A percentile compares a stretch with the other conserved stretches of the same genome.
Evolutionary conservation across 345 rosid genomes (phyloP).

Genomic region (Arabidopsis thaliana): DNA sequence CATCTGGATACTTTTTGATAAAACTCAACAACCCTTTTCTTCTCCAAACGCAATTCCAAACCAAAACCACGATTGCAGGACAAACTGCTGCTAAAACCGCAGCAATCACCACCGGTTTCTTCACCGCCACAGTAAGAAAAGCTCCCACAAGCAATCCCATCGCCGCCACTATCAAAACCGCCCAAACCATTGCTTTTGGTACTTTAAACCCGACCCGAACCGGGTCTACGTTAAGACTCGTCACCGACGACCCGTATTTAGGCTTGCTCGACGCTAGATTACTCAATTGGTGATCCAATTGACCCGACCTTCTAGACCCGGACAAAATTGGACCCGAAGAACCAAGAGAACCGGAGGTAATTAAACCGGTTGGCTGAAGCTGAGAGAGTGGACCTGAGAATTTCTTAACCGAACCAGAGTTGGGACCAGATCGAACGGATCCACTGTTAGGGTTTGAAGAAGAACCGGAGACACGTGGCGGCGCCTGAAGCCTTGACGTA

Average conservation of each 20-base stretch:
- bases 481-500: conserved; percentile 53
- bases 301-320: conserved; percentile 73
- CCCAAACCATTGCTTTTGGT: conserved; percentile 79
- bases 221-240: conserved; percentile 65
- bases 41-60: conserved; percentile 80
- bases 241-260: conserved; percentile 80
- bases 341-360: conserved; percentile 79
- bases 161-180: conserved; percentile 63
- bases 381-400: conserved; percentile 75
- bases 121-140: conserved; percentile 80
- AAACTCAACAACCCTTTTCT: conserved; percentile 70
- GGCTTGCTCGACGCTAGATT: conserved; percentile 53
- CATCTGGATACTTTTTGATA: conserved; percentile 72
- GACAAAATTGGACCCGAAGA: conserved; percentile 48
- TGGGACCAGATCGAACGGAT: conserved; percentile 85
- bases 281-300: conserved; percentile 53
- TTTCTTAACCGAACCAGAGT: conserved; percentile 73
- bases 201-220: conserved; percentile 78
- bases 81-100: conserved; percentile 62
- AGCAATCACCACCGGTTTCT: conserved; percentile 70
- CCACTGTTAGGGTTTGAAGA: conserved; percentile 82
- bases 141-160: conserved; percentile 71
- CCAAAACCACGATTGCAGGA: conserved; percentile 56
- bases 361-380: conserved; percentile 87
- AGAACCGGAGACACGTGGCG: conserved; percentile 42